Evolutionary conservation across 1,284 basidiomycete genomes (phyloP).

Genomic region (Rhodotorula sp.): DNA sequence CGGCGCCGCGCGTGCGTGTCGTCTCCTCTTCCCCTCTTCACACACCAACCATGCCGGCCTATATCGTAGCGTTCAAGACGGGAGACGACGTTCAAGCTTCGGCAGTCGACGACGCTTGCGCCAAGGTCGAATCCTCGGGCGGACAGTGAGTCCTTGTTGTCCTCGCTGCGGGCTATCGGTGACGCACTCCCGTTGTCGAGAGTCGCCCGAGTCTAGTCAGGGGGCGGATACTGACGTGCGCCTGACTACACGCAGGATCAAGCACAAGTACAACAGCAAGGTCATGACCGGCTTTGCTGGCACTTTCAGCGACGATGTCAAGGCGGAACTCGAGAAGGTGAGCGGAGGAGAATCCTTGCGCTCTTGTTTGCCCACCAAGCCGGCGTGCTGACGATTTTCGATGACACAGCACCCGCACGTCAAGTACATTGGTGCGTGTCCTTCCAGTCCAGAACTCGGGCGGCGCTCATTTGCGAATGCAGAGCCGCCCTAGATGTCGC

Average conservation of each 20-base stretch:
- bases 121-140: constrained; percentile 17
- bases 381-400: not conserved
- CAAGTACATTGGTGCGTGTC: constrained; percentile 31
- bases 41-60: constrained; percentile 10
- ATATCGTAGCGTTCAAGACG: constrained; percentile 30
- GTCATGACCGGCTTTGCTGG: constrained; percentile 38
- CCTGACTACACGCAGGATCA: constrained; percentile 12
- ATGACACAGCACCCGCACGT: constrained; percentile 16
- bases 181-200: not conserved
- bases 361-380: not conserved
- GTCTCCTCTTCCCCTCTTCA: not conserved
- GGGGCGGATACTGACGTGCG: not conserved
- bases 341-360: no score
- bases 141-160: constrained; percentile 17
- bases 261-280: constrained; percentile 30
- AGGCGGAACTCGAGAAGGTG: constrained; percentile 33
- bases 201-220: not conserved
- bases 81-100: constrained; percentile 12
- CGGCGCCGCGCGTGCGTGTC: not conserved
- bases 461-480: no score
- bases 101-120: constrained; percentile 9
- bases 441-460: no score
- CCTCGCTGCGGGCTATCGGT: not conserved
- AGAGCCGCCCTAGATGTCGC: no score
- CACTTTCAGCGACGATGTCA: constrained; percentile 32